Evolutionary conservation across 192 early-diverging fungal genomes (phyloP).

Genomic region (Dispira simplex): DNA sequence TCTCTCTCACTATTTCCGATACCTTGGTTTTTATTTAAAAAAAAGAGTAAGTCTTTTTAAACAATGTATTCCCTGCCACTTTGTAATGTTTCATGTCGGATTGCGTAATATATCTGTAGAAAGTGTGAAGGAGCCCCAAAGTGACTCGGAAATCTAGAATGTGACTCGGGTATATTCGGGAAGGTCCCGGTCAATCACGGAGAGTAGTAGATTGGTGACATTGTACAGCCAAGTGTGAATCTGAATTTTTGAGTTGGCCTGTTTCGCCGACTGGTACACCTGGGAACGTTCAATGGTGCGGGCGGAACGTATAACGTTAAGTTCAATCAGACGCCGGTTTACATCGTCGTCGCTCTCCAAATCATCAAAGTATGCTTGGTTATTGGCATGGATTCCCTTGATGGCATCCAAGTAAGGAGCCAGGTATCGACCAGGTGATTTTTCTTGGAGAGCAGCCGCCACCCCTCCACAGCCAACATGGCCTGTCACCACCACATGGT

Average conservation of each 20-base stretch:
- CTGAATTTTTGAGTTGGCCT: background rate
- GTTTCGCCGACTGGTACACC: background rate
- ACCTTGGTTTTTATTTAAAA: too few species aligned
- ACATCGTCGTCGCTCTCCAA: too few species aligned
- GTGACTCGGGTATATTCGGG: background rate
- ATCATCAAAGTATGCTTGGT: background rate
- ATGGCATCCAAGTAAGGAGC: background rate
- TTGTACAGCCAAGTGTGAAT: slow-evolving; percentile 1
- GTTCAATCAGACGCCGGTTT: background rate
- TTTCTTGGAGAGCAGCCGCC: slow-evolving; percentile 23
- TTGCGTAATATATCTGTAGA: background rate
- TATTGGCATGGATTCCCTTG: background rate
- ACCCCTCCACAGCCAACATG: slow-evolving; percentile 49
- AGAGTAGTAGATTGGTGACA: slow-evolving; percentile 6
- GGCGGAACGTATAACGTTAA: slow-evolving; percentile 2
- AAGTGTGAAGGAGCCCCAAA: background rate
- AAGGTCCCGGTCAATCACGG: background rate
- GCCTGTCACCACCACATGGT: slow-evolving; percentile 63
- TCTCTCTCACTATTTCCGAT: too few species aligned
- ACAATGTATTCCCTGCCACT: too few species aligned
- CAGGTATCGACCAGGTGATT: slow-evolving; percentile 22
- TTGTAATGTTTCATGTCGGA: too few species aligned
- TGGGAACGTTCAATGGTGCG: background rate
- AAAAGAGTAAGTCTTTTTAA: too few species aligned
- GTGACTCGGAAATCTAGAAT: background rate